These are phyloP conservation scores for Oropetium thomaeum DNA, from an alignment of 176 grass and related monocot species.

Conservation along the genomic window DNA sequence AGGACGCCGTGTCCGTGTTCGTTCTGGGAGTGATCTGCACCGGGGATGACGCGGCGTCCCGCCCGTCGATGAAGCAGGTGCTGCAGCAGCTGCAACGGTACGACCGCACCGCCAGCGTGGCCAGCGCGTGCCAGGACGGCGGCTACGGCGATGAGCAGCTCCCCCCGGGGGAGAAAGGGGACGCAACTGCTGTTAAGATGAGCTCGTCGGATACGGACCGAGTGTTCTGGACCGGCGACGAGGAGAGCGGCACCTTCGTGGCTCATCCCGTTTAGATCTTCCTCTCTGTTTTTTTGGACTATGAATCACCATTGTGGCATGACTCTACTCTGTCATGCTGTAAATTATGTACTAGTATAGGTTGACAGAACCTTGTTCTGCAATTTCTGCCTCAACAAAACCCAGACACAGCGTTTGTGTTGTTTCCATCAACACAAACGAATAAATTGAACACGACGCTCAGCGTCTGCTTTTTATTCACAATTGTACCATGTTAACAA, in stretches of 20 bases:
- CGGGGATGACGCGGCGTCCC: slow-evolving; percentile 1
- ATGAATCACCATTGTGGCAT: background rate
- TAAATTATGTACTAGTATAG: too few relatives aligned
- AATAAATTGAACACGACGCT: too few relatives aligned
- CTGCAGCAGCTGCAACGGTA: slow-evolving; percentile 29
- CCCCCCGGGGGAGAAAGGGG: background rate
- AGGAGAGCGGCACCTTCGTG: slow-evolving; percentile 24
- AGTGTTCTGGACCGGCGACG: background rate
- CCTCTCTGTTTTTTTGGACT: background rate
- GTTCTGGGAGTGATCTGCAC: slow-evolving; percentile 54
- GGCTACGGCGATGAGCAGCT: background rate
- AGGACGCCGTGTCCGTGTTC: slow-evolving; percentile 47
- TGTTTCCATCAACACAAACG: too few relatives aligned
- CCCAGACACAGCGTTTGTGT: too few relatives aligned
- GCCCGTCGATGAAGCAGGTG: slow-evolving; percentile 68
- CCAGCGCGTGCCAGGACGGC: background rate
- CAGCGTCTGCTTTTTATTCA: too few relatives aligned
- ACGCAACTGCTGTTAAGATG: background rate
- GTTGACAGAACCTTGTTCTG: too few relatives aligned
- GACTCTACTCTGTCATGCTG: too few relatives aligned
- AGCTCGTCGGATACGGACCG: background rate
- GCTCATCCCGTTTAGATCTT: slow-evolving; percentile 6
- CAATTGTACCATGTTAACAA: too few relatives aligned
- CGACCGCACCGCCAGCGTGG: slow-evolving; percentile 35
- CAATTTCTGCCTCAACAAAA: too few relatives aligned